A percentile compares a stretch with the other conserved stretches of the same genome.
phyloP scores from a whole-genome alignment of 352 stramenopile genomes.

The Phytopythium kandeliae region DNA sequence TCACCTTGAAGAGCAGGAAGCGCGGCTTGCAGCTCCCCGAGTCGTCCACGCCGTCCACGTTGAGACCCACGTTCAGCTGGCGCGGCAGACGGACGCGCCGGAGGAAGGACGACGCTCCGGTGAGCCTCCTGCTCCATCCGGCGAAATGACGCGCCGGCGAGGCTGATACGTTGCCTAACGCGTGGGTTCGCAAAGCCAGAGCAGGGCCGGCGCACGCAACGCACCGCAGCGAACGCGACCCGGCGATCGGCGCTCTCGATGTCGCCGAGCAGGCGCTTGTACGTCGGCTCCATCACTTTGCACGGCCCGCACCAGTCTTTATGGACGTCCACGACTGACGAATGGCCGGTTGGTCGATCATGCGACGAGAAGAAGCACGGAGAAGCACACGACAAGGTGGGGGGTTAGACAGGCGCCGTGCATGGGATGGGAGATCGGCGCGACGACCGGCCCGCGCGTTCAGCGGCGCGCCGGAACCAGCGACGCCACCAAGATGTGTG shows the following conservation, averaged over 20 bases:
- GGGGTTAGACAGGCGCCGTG: neutral
- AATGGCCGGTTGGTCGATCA: neutral
- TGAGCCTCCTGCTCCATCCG: neutral
- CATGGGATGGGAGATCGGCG: neutral
- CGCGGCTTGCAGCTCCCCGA: conserved; percentile 57
- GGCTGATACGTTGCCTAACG: neutral
- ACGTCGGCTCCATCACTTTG: conserved; percentile 74
- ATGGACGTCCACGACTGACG: conserved; percentile 55
- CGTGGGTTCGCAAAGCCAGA: neutral
- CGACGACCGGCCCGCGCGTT: too few relatives aligned
- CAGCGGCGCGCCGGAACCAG: neutral
- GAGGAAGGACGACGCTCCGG: neutral
- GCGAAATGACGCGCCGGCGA: conserved; percentile 2
- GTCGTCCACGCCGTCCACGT: conserved; percentile 48
- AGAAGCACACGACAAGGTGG: neutral
- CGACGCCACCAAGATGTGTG: neutral
- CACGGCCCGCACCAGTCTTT: conserved; percentile 71
- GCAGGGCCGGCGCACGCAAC: neutral
- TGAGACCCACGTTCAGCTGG: conserved; percentile 45
- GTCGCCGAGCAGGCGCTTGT: conserved; percentile 53
- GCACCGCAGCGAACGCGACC: conserved; percentile 48
- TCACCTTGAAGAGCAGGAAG: conserved; percentile 56
- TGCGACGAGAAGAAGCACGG: neutral
- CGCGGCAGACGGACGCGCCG: neutral
- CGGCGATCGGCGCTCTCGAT: conserved; percentile 51